Percentiles rank a stretch among this genome's conserved stretches.
phyloP scores from a whole-genome alignment of 2,329 filamentous ascomycete genomes.

The Paraphoma sp. region DNA sequence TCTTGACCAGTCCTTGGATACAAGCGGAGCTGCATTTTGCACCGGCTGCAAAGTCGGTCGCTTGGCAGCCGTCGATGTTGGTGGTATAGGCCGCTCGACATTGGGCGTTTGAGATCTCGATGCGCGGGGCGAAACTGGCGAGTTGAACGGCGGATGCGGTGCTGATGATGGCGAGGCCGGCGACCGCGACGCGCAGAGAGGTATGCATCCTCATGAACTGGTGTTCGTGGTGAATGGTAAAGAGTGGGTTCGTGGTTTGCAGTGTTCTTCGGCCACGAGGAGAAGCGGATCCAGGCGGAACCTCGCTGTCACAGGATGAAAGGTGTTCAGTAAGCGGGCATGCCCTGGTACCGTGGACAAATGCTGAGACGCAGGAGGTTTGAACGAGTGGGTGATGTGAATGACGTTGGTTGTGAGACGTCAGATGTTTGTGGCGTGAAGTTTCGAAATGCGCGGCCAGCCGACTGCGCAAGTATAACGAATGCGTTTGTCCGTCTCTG shows the following conservation, averaged over 20 bases:
- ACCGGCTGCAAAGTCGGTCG: conserved; percentile 46
- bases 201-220: conserved; percentile 29
- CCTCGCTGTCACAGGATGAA: conserved; percentile 17
- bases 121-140: conserved; percentile 53
- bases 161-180: conserved; percentile 28
- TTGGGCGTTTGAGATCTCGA: conserved; percentile 46
- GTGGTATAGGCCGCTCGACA: conserved; percentile 52
- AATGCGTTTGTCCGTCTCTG: conserved; percentile 11
- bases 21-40: conserved; percentile 47
- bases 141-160: conserved; percentile 49
- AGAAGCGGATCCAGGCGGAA: conserved; percentile 8
- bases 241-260: conserved; percentile 7
- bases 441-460: conserved; percentile 23
- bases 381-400: conserved; percentile 20
- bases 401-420: conserved; percentile 29
- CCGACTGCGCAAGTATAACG: conserved; percentile 12
- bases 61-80: conserved; percentile 49
- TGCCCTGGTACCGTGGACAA: conserved; percentile 10
- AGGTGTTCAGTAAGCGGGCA: conserved; percentile 7
- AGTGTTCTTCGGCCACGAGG: conserved; percentile 15
- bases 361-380: conserved; percentile 35
- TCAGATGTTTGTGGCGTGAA: conserved; percentile 23
- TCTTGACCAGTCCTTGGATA: conserved; percentile 47
- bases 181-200: conserved; percentile 22
- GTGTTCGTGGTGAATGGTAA: conserved; percentile 8